These are phyloP conservation scores for Pythium biforme DNA, from an alignment of 352 stramenopile species.

Conservation along the genomic window DNA sequence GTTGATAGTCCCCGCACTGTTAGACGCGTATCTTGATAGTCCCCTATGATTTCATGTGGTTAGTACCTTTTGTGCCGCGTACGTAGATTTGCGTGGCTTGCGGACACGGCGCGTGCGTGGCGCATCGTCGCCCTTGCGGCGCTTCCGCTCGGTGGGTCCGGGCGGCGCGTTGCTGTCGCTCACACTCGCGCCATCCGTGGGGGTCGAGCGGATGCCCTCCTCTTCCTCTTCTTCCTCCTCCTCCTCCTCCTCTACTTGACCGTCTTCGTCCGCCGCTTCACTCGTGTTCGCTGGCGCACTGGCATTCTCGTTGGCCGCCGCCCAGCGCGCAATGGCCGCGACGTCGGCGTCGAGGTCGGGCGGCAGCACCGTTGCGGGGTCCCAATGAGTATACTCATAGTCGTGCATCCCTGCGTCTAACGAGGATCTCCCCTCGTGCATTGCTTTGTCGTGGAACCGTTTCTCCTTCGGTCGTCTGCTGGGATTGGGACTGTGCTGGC, in stretches of 20 bases:
- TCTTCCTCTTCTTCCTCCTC: too few relatives aligned
- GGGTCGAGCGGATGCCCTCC: not conserved
- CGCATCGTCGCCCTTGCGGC: not conserved
- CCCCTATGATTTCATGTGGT: too few relatives aligned
- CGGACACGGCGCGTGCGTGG: not conserved
- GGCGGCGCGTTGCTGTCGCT: not conserved
- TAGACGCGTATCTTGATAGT: not conserved
- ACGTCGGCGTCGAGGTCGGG: conserved; percentile 12
- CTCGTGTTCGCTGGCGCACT: not conserved
- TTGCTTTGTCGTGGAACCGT: too few relatives aligned
- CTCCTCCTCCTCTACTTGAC: not conserved
- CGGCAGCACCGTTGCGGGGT: not conserved
- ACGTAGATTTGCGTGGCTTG: conserved; percentile 24
- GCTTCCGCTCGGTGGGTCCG: not conserved
- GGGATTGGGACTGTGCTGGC: not conserved
- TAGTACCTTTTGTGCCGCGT: conserved; percentile 2
- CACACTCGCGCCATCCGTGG: not conserved
- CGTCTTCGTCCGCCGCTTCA: not conserved
- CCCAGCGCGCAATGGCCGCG: conserved; percentile 21
- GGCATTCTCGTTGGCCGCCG: not conserved
- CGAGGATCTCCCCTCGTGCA: too few relatives aligned
- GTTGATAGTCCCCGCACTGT: not conserved
- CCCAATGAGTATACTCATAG: not conserved
- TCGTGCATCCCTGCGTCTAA: not conserved
- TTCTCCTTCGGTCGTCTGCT: not conserved